Base-by-base conservation (phyloP, 169 alveolate genomes). In the Cryptosporidium sp. region DNA sequence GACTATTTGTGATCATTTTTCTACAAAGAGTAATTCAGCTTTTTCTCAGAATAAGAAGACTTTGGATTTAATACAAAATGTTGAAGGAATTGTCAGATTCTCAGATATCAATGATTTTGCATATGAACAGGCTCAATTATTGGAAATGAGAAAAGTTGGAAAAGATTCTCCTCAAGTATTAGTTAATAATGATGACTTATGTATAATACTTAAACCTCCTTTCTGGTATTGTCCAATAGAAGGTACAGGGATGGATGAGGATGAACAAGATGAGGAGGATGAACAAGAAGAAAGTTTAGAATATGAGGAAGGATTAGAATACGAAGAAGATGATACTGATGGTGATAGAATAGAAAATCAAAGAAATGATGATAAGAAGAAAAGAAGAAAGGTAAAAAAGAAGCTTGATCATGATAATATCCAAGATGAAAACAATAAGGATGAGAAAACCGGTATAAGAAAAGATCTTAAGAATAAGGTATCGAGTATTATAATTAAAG, bases 101-200 rank as follows among this genome's bases (percentile, higher is more conserved):
- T 35, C 60, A 4, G 71, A 60, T 29, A 73, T 73, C 12, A 62
- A 56, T 35, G 86, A 73, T 16, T 56, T 73, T 56, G 58, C 71
- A 1, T 56, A 73, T 60, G 71, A 53, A 29, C 39, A 56, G 21
- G 48, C 70, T 7, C 72, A 53, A 21, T n/a, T 73, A 23, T n/a
- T 21, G 16, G 71, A 73, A 37, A 73, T 35, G 86, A 60, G 86
- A 35, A 73, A 45, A 37, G 85, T 73, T 39, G 71, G 58, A 53
- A 73, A 73, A 42, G 86, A 73, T 21, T 42, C 53, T 58, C 86
- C 86, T 35, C 56, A 56, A 23, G n/a, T 73, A 16, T 21, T 73
- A 18, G 67, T 37, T 31, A 26, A 73, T 12, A 37, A 35, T 18
- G 12, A 31, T 4, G 48, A 53, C 18, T 35, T 65, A 18, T 73